Evolutionary conservation across 176 grass and related monocot species (phyloP).

Genomic region (Raddia guianensis): DNA sequence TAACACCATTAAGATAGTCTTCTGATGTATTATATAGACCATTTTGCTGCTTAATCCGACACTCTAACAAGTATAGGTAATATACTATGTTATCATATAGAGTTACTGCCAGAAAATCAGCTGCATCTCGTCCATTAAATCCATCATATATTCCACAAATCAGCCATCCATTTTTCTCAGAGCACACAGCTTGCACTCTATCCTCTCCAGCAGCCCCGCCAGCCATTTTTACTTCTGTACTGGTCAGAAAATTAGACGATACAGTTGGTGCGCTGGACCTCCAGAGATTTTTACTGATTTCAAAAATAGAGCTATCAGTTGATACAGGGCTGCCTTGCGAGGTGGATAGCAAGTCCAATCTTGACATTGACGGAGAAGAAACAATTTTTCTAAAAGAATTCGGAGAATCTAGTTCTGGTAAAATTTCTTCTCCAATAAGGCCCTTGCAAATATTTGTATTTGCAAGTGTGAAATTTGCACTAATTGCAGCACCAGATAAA

Average conservation of each 20-base stretch:
- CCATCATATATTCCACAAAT: slow-evolving; percentile 99
- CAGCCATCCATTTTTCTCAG: slow-evolving; percentile 95
- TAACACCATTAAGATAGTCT: slow-evolving; percentile 37
- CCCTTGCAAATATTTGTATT: slow-evolving; percentile 99
- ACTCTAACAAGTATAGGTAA: slow-evolving; percentile 79
- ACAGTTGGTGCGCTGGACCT: slow-evolving; percentile 66
- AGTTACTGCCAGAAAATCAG: slow-evolving; percentile 94
- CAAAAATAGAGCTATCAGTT: slow-evolving; percentile 51
- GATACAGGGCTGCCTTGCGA: slow-evolving; percentile 56
- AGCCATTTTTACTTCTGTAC: slow-evolving; percentile 85
- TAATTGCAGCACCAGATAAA: slow-evolving; percentile 94
- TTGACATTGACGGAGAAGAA: slow-evolving; percentile 88
- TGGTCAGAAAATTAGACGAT: slow-evolving; percentile 82
- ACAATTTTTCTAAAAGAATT: slow-evolving; percentile 88
- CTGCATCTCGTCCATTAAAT: slow-evolving; percentile 97
- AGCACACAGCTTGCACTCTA: slow-evolving; percentile 98
- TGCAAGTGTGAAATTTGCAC: slow-evolving; percentile 93
- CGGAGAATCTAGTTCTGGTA: slow-evolving; percentile 95
- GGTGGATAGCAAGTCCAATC: slow-evolving; percentile 65
- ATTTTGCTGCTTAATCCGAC: slow-evolving; percentile 67
- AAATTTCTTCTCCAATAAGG: slow-evolving; percentile 84
- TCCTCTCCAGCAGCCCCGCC: slow-evolving; percentile 99
- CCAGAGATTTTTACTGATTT: slow-evolving; percentile 66
- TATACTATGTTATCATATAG: slow-evolving; percentile 92
- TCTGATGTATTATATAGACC: slow-evolving; percentile 26